A percentile compares a stretch with the other conserved stretches of the same genome.
Evolutionary conservation across 139 green algal genomes (phyloP).

Genomic region (Dunaliella primolecta): DNA sequence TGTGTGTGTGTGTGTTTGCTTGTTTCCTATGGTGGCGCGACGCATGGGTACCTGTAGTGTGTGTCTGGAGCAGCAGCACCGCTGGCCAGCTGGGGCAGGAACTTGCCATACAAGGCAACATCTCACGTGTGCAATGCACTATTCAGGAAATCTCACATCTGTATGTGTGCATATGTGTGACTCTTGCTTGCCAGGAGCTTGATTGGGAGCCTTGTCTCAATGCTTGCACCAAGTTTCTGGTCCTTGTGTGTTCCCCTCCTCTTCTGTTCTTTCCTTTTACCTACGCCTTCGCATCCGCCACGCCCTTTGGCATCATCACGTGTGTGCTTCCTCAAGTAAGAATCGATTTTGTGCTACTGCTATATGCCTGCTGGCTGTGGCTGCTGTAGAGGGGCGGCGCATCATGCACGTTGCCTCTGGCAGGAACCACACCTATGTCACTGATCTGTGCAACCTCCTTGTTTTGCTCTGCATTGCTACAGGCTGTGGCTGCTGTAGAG

Average conservation of each 20-base stretch:
- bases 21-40: not conserved
- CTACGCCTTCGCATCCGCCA: too few species aligned
- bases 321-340: too few species aligned
- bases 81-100: not conserved
- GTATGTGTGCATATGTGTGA: not conserved
- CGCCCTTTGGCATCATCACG: too few species aligned
- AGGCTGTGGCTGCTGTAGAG: slow-evolving; percentile 34
- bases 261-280: too few species aligned
- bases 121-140: not conserved
- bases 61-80: not conserved
- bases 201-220: too few species aligned
- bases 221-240: too few species aligned
- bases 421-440: too few species aligned
- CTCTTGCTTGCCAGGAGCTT: too few species aligned
- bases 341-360: too few species aligned
- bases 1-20: not conserved
- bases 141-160: not conserved
- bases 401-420: too few species aligned
- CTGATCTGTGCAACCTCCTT: too few species aligned
- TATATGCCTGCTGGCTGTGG: slow-evolving; percentile 31
- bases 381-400: slow-evolving; percentile 34
- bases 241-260: too few species aligned
- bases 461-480: not conserved
- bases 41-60: not conserved
- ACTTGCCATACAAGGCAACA: not conserved